Evolutionary conservation across 495 filamentous ascomycete species (phyloP), one percentile per base, ranked within the genome.

Genomic region (Elasticomyces elasticus): DNA sequence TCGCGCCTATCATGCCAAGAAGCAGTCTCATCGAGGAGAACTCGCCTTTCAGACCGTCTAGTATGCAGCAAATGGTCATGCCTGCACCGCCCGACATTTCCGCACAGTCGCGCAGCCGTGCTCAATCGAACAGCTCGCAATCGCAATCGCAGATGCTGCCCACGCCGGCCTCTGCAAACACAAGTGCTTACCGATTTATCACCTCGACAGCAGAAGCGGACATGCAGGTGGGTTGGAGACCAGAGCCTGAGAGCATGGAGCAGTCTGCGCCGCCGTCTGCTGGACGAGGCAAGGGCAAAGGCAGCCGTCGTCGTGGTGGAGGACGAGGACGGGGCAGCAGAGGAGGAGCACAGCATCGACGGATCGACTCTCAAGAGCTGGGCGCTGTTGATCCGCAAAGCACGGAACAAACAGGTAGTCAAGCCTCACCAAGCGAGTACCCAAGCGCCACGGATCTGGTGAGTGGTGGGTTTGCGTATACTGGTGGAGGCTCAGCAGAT

Each of bases 361-460:
- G 5, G 27, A 12, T 20, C 27, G 42, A 53, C 12, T 12, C 49
- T 2, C 40, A 62, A 22, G 53, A 65, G 31, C 52, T 65, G 1
- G 62, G 60, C 3, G 63, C 62, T 0, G 56, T 67, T 10, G 67
- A 68, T 46, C 68, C 65, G 66, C 67, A 69, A 51, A 55, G 43
- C 23, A 6, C 64, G 30, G 63, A 64, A 26, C 66, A 63, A 64
- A 55, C 58, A 23, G 58, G 61, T 13, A 56, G 57, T 15, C 67
- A 66, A 24, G 52, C 54, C 44, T 62, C 58, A 33, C 61, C 66
- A 10, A 61, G 65, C 41, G 68, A 63, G 1, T 67, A 59, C 59
- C 65, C 67, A 51, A 62, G 50, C 23, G 56, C 55, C 11, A 25
- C 51, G 15, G 17, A n/a, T 44, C n/a, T 23, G 3, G 5, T 10